A percentile compares a stretch with the other conserved stretches of the same genome.
These are phyloP conservation scores for Annona cherimola DNA, from an alignment of 164 flowering plant genomes.

Conservation along the genomic window DNA sequence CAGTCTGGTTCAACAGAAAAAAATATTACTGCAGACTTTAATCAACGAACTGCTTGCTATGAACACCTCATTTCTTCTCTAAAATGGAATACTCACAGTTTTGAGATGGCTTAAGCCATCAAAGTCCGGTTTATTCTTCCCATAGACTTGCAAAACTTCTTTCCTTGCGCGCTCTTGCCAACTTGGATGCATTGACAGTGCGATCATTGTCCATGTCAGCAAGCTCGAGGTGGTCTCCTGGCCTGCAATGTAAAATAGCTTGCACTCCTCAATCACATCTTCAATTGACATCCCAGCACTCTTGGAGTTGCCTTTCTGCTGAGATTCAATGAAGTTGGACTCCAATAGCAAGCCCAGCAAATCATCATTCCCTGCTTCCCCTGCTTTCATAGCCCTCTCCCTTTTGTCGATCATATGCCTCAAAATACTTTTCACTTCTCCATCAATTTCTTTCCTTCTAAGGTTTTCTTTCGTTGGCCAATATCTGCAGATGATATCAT, in stretches of 20 bases:
- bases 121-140: neutral
- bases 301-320: neutral
- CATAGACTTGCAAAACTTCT: neutral
- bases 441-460: neutral
- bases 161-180: neutral
- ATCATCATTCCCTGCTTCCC: neutral
- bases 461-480: neutral
- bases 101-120: neutral
- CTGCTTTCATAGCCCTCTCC: neutral
- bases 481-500: neutral
- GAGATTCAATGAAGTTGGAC: neutral
- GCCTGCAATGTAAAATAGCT: neutral
- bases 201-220: neutral
- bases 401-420: neutral
- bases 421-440: neutral
- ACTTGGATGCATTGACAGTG: neutral
- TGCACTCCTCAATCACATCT: slow-evolving; percentile 2
- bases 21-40: too few relatives aligned
- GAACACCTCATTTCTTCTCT: neutral
- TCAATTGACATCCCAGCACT: neutral
- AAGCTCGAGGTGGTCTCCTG: neutral
- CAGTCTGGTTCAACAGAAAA: neutral
- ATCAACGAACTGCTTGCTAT: neutral
- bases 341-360: slow-evolving; percentile 2
- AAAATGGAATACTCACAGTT: neutral